Base-by-base conservation (phyloP, 192 early-diverging fungal species). In the Backusella morwellensis region DNA sequence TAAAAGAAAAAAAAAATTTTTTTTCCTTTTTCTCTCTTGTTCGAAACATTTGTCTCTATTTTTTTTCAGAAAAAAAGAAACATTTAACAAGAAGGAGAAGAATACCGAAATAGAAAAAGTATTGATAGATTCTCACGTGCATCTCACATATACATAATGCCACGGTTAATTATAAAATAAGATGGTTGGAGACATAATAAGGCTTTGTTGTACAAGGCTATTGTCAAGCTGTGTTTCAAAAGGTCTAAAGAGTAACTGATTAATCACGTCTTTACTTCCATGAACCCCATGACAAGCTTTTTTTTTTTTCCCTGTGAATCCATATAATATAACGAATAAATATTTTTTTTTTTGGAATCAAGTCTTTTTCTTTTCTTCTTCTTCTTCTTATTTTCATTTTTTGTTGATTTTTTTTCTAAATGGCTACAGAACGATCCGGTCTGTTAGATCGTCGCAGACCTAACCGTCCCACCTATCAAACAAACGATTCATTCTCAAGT, bases 201-300 rank as follows among this genome's bases (percentile, higher is more conserved):
- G 42, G 15, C 42, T 17, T 3, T 63, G 56, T 63, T 29, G 56
- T 70, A 40, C 68, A 70, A 23, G n/a, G 21, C 35, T 41, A 36
- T 69, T 70, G 68, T 70, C 68, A 70, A 70, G 35, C 68, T 41
- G 68, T 70, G 68, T 70, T 70, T 70, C 68, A 70, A 70, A 70
- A 69, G 38, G 36, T n/a, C 17, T 23, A 34, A 32, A 35, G 35
- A 36, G 34, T n/a, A 68, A 68, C 35, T 68, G 35, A 68, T 36
- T 68, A 35, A 70, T 70, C 38, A 69, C 38, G 35, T 70, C 38
- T 68, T 19, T 9, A 63, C 21, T 23, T 29, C 6, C 9, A 23
- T 63, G 56, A 26, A 23, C 56, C 56, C 56, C 56, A 63, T 63
- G 56, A 63, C 26, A 63, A 14, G 26, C 2, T 12, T 40, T 11